phyloP scores from a whole-genome alignment of 179 eudicot genomes.

The Gypsophila paniculata region DNA sequence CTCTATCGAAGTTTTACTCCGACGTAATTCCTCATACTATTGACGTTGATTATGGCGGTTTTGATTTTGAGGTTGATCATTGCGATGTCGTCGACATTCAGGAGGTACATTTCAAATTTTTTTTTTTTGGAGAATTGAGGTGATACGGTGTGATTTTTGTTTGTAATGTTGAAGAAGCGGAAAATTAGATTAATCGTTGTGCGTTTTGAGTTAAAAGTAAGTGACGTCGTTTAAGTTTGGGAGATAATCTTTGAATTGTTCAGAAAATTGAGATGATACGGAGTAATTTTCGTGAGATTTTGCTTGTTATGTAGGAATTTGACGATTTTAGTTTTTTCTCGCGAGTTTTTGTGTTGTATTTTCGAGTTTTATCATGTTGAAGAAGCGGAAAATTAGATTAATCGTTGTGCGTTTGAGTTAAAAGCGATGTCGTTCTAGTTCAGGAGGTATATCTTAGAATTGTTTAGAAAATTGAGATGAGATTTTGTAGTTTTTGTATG shows the following conservation, averaged over 20 bases:
- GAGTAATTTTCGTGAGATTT: neutral
- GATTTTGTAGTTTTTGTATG: too few species aligned
- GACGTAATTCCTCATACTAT: slow-evolving; percentile 49
- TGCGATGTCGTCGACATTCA: slow-evolving; percentile 15
- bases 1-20: slow-evolving; percentile 54
- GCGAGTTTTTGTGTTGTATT: too few species aligned
- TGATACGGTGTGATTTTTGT: neutral
- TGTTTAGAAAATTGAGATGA: too few species aligned
- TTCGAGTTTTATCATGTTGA: neutral
- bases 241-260: too few species aligned
- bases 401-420: too few species aligned
- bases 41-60: slow-evolving; percentile 23
- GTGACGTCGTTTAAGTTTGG: too few species aligned
- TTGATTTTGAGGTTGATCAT: slow-evolving; percentile 9
- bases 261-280: neutral
- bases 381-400: too few species aligned
- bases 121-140: neutral
- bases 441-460: too few species aligned
- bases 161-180: neutral
- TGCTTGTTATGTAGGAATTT: neutral
- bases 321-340: too few species aligned
- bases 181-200: too few species aligned
- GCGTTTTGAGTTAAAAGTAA: too few species aligned
- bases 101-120: slow-evolving; percentile 32
- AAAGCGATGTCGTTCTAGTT: too few species aligned